Conservation (phyloP, 2,329 filamentous ascomycete species). For the Colletotrichum lupini region DNA sequence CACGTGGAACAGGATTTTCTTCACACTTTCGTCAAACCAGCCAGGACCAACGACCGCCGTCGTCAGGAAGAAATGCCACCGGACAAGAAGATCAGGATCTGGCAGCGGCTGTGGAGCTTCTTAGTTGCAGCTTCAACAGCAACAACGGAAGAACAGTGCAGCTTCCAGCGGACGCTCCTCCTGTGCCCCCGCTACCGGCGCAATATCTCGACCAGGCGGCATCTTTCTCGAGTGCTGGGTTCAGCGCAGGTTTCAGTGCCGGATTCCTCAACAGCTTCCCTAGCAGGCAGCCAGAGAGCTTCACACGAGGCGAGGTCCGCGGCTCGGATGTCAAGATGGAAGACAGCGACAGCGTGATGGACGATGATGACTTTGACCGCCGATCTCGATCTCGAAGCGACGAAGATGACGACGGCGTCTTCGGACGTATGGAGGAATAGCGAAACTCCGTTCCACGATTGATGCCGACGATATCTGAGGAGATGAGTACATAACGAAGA, state of each 20-base stretch:
- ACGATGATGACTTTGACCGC: conserved; percentile 75
- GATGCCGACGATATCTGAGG: conserved; percentile 36
- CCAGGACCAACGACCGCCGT: conserved; percentile 76
- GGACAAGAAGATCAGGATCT: conserved; percentile 89
- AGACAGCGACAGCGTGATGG: conserved; percentile 70
- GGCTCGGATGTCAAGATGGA: conserved; percentile 74
- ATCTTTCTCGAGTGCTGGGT: conserved; percentile 68
- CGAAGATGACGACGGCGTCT: conserved; percentile 95
- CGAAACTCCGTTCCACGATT: conserved; percentile 9
- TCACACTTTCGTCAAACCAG: conserved; percentile 78
- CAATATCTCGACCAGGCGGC: conserved; percentile 76
- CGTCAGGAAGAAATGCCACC: conserved; percentile 79
- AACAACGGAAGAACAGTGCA: conserved; percentile 70
- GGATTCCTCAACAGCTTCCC: conserved; percentile 74
- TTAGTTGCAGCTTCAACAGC: conserved; percentile 92
- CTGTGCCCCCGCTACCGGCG: conserved; percentile 86
- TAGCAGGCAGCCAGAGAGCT: conserved; percentile 71
- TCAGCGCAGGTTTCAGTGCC: conserved; percentile 68
- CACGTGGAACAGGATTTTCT: conserved; percentile 59
- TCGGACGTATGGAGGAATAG: conserved; percentile 95
- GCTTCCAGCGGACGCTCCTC: conserved; percentile 80
- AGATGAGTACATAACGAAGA: conserved; percentile 39
- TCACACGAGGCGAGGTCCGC: conserved; percentile 69
- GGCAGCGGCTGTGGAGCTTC: conserved; percentile 88
- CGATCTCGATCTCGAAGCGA: conserved; percentile 75